Evolutionary conservation across 1,139 yeast species (phyloP).

Genomic region (Scheffersomyces illinoinensis): DNA sequence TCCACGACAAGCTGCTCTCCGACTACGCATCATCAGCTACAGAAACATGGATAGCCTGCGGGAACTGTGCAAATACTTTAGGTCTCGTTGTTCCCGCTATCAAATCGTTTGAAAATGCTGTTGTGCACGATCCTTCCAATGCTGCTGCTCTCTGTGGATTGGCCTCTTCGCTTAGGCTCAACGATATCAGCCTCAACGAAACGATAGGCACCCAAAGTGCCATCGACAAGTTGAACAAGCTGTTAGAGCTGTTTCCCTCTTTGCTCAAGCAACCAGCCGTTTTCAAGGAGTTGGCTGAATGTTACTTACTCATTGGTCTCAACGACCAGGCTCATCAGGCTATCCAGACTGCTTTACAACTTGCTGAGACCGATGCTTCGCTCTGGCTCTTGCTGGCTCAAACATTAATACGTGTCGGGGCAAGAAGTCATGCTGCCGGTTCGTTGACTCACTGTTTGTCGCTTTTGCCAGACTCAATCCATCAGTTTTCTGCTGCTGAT

Average conservation of each 20-base stretch:
- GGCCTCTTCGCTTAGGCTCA: constrained; percentile 37
- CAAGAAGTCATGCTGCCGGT: constrained; percentile 45
- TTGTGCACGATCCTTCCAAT: constrained; percentile 44
- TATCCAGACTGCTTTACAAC: constrained; percentile 45
- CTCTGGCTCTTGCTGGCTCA: constrained; percentile 52
- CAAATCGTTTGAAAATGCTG: constrained; percentile 47
- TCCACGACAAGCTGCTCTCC: constrained; percentile 2
- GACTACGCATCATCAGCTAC: constrained; percentile 26
- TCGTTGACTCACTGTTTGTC: constrained; percentile 46
- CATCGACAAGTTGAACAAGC: constrained; percentile 41
- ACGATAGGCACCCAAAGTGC: constrained; percentile 44
- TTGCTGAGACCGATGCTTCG: constrained; percentile 43
- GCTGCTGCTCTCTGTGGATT: constrained; percentile 45
- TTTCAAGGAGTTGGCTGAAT: constrained; percentile 51
- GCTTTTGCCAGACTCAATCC: constrained; percentile 32
- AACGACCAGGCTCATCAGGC: constrained; percentile 54
- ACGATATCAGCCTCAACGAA: constrained; percentile 37
- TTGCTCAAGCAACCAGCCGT: constrained; percentile 35
- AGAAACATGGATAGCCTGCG: constrained; percentile 53
- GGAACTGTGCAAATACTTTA: constrained; percentile 48
- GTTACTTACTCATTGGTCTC: constrained; percentile 47
- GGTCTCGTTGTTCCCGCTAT: constrained; percentile 44
- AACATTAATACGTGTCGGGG: constrained; percentile 42
- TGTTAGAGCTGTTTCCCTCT: constrained; percentile 35
- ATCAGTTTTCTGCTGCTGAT: constrained; percentile 27